Evolutionary conservation across 192 early-diverging fungal species (phyloP).

Genomic region (Backusella westeae): DNA sequence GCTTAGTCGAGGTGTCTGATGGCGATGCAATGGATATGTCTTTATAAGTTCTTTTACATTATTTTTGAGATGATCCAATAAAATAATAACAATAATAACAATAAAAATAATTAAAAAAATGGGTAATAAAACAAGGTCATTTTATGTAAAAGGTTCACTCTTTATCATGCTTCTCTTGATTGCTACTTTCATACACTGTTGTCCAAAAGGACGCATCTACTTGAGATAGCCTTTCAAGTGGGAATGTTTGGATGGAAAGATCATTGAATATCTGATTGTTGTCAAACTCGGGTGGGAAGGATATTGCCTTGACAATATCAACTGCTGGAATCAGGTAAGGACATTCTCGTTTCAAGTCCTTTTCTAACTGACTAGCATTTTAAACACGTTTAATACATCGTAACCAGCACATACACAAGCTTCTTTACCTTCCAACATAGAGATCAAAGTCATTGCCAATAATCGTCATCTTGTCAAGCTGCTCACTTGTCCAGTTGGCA

Average conservation of each 20-base stretch:
- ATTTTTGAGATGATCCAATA: too few species aligned
- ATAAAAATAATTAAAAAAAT: not conserved
- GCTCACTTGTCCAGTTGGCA: constrained; percentile 27
- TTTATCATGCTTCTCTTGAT: not conserved
- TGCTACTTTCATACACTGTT: not conserved
- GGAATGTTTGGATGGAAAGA: constrained; percentile 33
- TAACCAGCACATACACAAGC: too few species aligned
- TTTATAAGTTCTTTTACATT: constrained; percentile 11
- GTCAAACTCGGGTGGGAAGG: constrained; percentile 33
- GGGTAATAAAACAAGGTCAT: not conserved
- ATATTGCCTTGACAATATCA: constrained; percentile 12
- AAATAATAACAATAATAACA: not conserved
- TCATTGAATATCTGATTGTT: constrained; percentile 38
- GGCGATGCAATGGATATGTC: constrained; percentile 65
- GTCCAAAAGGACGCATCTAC: constrained; percentile 18
- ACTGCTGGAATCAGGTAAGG: constrained; percentile 33
- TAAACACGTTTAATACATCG: too few species aligned
- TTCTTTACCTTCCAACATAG: constrained; percentile 31
- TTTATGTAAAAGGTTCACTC: not conserved
- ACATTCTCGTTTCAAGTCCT: constrained; percentile 25
- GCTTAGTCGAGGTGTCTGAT: constrained; percentile 60
- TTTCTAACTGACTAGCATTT: constrained; percentile 22
- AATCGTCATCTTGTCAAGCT: constrained; percentile 17
- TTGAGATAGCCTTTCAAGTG: constrained; percentile 2
- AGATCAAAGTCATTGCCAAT: constrained; percentile 35